These are phyloP conservation scores for Cyberlindnera lachancei DNA, from an alignment of 805 yeast genomes.

Conservation along the genomic window DNA sequence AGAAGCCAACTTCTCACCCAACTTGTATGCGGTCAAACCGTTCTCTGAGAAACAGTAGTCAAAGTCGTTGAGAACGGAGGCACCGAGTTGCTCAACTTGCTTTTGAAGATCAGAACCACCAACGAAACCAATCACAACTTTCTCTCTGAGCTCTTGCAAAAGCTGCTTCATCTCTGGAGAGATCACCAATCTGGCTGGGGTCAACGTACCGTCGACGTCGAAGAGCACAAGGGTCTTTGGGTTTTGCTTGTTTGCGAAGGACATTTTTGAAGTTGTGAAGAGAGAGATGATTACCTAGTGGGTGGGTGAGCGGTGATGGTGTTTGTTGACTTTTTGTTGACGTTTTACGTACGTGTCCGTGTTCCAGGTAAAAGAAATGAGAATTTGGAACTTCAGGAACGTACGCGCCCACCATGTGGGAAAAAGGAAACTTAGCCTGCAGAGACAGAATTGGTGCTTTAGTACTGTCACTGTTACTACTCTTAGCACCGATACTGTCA, in stretches of 20 bases:
- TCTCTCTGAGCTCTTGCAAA: constrained; percentile 72
- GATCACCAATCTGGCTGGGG: constrained; percentile 85
- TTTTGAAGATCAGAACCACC: constrained; percentile 95
- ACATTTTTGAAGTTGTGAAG: constrained; percentile 27
- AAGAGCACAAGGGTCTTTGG: constrained; percentile 87
- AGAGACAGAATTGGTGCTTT: too few species aligned
- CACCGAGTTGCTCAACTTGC: constrained; percentile 94
- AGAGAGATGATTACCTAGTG: neutral
- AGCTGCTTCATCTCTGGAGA: constrained; percentile 72
- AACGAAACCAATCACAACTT: constrained; percentile 93
- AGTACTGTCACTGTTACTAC: too few species aligned
- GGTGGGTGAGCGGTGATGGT: neutral
- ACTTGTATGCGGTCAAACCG: constrained; percentile 95
- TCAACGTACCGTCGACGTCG: constrained; percentile 97
- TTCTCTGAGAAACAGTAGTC: constrained; percentile 97
- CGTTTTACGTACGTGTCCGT: too few species aligned
- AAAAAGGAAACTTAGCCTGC: too few species aligned
- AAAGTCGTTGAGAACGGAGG: constrained; percentile 66
- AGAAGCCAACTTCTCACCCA: constrained; percentile 80
- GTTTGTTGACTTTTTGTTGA: neutral
- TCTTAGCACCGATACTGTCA: too few species aligned
- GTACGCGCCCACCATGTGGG: too few species aligned
- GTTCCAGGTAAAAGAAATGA: too few species aligned
- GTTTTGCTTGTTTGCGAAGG: constrained; percentile 67
- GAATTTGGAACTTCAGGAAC: too few species aligned